Evolutionary conservation across 306 rosid genomes (phyloP).

Genomic region (Prunus mongolica): DNA sequence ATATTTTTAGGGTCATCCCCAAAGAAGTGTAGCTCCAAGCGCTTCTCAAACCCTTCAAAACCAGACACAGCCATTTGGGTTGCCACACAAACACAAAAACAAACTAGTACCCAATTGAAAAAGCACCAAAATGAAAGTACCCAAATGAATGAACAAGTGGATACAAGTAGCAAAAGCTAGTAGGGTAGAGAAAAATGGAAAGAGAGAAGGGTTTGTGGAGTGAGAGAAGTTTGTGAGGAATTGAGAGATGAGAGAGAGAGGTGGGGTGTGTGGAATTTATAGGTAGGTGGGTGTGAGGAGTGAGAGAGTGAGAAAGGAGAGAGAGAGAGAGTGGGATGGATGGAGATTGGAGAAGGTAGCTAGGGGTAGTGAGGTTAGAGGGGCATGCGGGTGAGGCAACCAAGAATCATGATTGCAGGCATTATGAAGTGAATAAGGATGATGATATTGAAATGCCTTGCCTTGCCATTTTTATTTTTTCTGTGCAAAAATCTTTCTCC

Average conservation of each 20-base stretch:
- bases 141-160: background rate
- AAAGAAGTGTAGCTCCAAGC: constrained; percentile 88
- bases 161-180: background rate
- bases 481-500: constrained; percentile 31
- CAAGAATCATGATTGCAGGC: constrained; percentile 92
- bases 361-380: constrained; percentile 21
- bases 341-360: constrained; percentile 18
- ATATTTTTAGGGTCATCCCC: constrained; percentile 54
- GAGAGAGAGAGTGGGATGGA: constrained; percentile 36
- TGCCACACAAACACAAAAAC: background rate
- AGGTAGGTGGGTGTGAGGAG: constrained; percentile 5
- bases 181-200: background rate
- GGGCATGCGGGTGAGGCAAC: constrained; percentile 99
- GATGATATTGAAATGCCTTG: constrained; percentile 18
- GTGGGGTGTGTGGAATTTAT: constrained; percentile 41
- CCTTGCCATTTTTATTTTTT: constrained; percentile 17
- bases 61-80: constrained; percentile 74
- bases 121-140: background rate
- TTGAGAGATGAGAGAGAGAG: constrained; percentile 42
- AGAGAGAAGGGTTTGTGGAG: background rate
- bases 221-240: background rate
- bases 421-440: constrained; percentile 83
- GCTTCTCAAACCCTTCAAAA: constrained; percentile 91
- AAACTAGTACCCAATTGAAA: background rate
- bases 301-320: constrained; percentile 35